Conservation (phyloP, 2,329 filamentous ascomycete species). For the Monilinia fructicola region DNA sequence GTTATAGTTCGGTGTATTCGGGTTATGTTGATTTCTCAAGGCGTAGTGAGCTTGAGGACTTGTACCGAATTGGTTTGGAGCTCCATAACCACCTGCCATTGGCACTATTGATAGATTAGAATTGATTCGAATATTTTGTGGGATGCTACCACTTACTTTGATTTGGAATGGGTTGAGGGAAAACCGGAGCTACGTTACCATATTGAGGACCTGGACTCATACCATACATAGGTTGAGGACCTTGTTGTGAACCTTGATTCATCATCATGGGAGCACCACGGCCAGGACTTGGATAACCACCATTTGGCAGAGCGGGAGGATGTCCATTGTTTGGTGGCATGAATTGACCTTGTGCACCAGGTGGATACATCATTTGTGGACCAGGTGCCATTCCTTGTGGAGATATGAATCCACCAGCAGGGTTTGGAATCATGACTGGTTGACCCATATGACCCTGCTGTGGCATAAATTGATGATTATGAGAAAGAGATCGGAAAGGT, state of each 20-base stretch:
- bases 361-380: slow-evolving; percentile 83
- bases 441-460: slow-evolving; percentile 68
- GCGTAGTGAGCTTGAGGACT: slow-evolving; percentile 58
- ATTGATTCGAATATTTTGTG: slow-evolving; percentile 40
- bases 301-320: slow-evolving; percentile 61
- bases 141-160: slow-evolving; percentile 60
- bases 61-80: slow-evolving; percentile 61
- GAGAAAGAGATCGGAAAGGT: slow-evolving; percentile 70
- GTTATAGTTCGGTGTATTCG: slow-evolving; percentile 52
- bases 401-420: slow-evolving; percentile 69
- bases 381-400: slow-evolving; percentile 70
- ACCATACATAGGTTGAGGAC: slow-evolving; percentile 62
- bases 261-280: slow-evolving; percentile 87
- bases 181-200: slow-evolving; percentile 53
- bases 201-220: slow-evolving; percentile 66
- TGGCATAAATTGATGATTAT: slow-evolving; percentile 69
- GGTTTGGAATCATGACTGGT: slow-evolving; percentile 80
- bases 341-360: slow-evolving; percentile 61
- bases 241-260: slow-evolving; percentile 90
- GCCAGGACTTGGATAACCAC: slow-evolving; percentile 86
- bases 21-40: slow-evolving; percentile 58
- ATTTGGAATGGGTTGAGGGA: slow-evolving; percentile 66
- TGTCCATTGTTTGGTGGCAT: slow-evolving; percentile 58
- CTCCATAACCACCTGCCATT: slow-evolving; percentile 60
- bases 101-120: slow-evolving; percentile 51